These are phyloP conservation scores for Prunus kanzakura DNA, from an alignment of 306 rosid species.

Conservation along the genomic window DNA sequence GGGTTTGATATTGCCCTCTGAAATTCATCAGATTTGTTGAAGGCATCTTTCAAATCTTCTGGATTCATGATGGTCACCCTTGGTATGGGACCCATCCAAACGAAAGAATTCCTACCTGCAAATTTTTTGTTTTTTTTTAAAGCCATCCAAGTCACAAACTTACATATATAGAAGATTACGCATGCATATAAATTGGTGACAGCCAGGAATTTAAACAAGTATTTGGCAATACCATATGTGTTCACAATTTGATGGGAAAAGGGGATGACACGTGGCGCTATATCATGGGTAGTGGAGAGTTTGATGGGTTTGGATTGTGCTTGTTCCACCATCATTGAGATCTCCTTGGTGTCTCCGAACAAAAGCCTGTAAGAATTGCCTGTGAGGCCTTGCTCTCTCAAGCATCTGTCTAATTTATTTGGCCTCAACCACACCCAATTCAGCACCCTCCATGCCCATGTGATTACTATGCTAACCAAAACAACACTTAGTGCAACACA, in stretches of 20 bases:
- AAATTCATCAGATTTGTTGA: conserved; percentile 28
- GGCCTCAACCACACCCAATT: conserved; percentile 37
- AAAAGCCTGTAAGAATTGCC: conserved; percentile 34
- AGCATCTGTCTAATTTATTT: conserved; percentile 20
- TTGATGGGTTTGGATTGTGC: conserved; percentile 35
- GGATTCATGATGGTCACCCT: conserved; percentile 39
- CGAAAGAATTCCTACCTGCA: conserved; percentile 38
- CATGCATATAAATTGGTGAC: background rate
- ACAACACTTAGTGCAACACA: background rate
- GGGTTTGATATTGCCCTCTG: conserved; percentile 29
- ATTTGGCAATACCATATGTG: conserved; percentile 17
- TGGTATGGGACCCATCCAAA: conserved; percentile 46
- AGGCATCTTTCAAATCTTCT: conserved; percentile 36
- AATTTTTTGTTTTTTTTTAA: background rate
- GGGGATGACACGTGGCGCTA: conserved; percentile 13
- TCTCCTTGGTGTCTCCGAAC: conserved; percentile 33
- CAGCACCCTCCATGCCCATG: conserved; percentile 21
- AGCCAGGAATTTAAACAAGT: background rate
- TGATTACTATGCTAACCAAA: background rate
- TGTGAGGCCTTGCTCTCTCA: conserved; percentile 33
- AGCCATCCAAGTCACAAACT: background rate
- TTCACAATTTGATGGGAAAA: background rate
- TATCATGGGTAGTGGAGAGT: conserved; percentile 20
- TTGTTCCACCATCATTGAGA: background rate
- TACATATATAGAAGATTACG: background rate